Base-by-base conservation (phyloP, 2,329 filamentous ascomycete genomes). In the Cladosporium sp. region DNA sequence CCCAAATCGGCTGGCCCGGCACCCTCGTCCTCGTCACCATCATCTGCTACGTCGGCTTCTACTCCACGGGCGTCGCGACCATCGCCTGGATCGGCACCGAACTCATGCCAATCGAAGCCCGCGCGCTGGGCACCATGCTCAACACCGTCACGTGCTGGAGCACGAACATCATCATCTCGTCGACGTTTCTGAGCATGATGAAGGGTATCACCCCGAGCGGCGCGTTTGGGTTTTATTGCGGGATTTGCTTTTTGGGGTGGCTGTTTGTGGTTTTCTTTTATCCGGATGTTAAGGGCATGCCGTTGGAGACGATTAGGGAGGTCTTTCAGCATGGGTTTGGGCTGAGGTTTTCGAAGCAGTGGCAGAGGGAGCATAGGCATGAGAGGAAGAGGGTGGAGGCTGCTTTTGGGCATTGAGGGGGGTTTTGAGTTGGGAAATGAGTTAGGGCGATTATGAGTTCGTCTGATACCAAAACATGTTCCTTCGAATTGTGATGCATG, bases 231-330 rank as follows among this genome's bases (percentile, higher is more conserved):
- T 78, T 78, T 60, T 78, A 77, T 49, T 71, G 74, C 1, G 72
- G 65, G 0, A 73, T 78, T 30, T 78, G 73, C 55, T 67, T 73
- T 49, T 55, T 74, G 32, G 74, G 74, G 12, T 75, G 69, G 60
- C 43, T 76, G 4, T 66, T 72, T 49, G 68, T 78, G 19, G 68
- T 72, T 47, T 72, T 77, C 63, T 77, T 66, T 55, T 79, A 78
- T 55, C 76, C 76, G 0, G 75, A 79, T 53, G 75, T 77, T 2
- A 77, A 78, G 55, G 76, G 77, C 9, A 73, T 80, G 69, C 72
- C 76, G 15, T 63, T 80, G 3, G 78, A 80, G 57, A 74, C 76
- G 40, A 71, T 79, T n/a, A 65, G 73, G 27, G 72, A 75, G 43
- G 68, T 78, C 5, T 79, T 79, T 55, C 59, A 69, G 38, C 66